These are phyloP conservation scores for Helotiales sp. DNA, from an alignment of 2,329 filamentous ascomycete species.

Conservation along the genomic window DNA sequence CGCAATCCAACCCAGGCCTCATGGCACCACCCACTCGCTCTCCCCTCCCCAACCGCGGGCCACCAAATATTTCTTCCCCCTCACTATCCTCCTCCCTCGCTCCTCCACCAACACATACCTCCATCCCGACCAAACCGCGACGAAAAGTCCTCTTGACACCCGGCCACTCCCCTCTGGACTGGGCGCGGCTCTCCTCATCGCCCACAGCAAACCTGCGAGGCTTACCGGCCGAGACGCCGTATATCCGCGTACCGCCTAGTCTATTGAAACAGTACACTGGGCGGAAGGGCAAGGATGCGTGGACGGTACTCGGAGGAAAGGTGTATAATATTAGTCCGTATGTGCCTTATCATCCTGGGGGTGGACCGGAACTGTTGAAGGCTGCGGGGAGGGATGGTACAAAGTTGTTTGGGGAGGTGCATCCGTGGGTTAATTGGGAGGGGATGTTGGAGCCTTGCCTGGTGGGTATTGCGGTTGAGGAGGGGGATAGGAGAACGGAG, in stretches of 20 bases:
- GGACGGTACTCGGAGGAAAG: conserved; percentile 86
- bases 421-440: conserved; percentile 76
- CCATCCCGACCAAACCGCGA: conserved; percentile 59
- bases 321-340: conserved; percentile 97
- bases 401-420: conserved; percentile 67
- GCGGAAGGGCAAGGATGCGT: conserved; percentile 66
- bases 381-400: conserved; percentile 67
- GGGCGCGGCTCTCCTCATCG: conserved; percentile 76
- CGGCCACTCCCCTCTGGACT: conserved; percentile 93
- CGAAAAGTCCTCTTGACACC: conserved; percentile 83
- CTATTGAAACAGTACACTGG: conserved; percentile 81
- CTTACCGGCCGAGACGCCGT: conserved; percentile 54
- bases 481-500: conserved; percentile 47
- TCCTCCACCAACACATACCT: conserved; percentile 59
- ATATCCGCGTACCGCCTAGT: conserved; percentile 79
- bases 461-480: conserved; percentile 66
- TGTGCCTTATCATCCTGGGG: conserved; percentile 87
- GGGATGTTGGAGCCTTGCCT: conserved; percentile 69
- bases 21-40: conserved; percentile 40
- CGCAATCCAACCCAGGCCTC: conserved; percentile 26
- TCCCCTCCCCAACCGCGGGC: conserved; percentile 50
- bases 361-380: conserved; percentile 72
- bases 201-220: conserved; percentile 72
- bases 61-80: conserved; percentile 43
- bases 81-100: conserved; percentile 52